Evolutionary conservation across 2,329 filamentous ascomycete species (phyloP), one percentile per base, ranked within the genome.

Genomic region (Trichoderma endophyticum): DNA sequence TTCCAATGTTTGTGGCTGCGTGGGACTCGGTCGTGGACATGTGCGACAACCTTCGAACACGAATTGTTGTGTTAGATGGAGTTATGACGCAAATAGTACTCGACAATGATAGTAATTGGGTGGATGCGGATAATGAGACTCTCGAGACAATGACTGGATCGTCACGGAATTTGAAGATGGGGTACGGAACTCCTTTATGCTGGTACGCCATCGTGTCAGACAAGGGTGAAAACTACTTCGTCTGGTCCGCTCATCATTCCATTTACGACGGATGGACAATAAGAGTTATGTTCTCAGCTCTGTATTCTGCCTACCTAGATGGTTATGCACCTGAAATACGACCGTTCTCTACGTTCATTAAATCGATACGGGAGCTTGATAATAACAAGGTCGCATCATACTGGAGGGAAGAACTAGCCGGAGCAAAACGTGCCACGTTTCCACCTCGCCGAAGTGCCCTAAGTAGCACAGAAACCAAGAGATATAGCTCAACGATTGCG

Each of bases 341-440:
- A n/a, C 63, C 70, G 1, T 71, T 59, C 34, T 69, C 71, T 14
- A 32, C 30, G 7, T 72, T 72, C 26, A 60, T 72, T 14, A 62
- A 72, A 26, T 72, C 59, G n/a, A 79, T 85, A 4, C 77, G 80
- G 66, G 79, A 83, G 28, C 77, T 79, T 12, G 59, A 72, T 18
- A 26, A 30, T 5, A n/a, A 57, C 6, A 24, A 43, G 6, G 21
- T 59, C 14, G 26, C 32, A 4, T 32, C 59, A 0, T 76, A 70
- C 56, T 76, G 74, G 75, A 73, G 34, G 15, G 63, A 48, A 32
- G 63, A 72, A 12, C 71, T 76, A 2, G 32, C 68, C 6, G 70
- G 63, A 3, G 71, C 71, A 21, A 70, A 71, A 21, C 62, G 36
- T 21, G 39, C 48, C n/a, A 36, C 72, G 7, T 75, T 75, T 71